Percentiles rank a stretch among this genome's conserved stretches.
These are phyloP conservation scores for Xylaria venustula DNA, from an alignment of 495 filamentous ascomycete genomes.

Conservation along the genomic window DNA sequence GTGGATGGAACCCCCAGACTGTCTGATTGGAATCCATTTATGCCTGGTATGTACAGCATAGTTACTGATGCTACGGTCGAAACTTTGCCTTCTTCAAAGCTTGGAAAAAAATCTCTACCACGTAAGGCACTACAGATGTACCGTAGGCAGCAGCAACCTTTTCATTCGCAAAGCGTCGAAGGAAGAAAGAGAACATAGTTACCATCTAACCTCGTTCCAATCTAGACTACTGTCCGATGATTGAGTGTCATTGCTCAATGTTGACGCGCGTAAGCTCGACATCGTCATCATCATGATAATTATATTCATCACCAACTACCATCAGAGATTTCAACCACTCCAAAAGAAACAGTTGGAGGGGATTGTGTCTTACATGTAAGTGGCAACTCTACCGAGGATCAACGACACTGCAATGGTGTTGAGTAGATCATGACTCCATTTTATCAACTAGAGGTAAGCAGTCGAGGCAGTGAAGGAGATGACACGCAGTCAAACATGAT, in stretches of 20 bases:
- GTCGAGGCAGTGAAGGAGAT: constrained; percentile 19
- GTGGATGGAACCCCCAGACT: too few species aligned
- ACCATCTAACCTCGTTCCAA: background rate
- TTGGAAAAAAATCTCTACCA: background rate
- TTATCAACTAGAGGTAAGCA: background rate
- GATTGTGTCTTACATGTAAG: background rate
- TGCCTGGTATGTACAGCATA: background rate
- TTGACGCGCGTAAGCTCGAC: background rate
- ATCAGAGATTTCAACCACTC: background rate
- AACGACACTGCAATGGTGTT: background rate
- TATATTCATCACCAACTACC: background rate
- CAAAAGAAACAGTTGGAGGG: background rate
- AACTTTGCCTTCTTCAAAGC: background rate
- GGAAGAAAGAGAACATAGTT: too few species aligned
- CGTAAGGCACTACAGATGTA: background rate
- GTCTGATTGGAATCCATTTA: too few species aligned
- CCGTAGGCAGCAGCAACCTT: background rate
- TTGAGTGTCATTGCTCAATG: background rate
- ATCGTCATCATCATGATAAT: background rate
- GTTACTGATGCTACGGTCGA: background rate
- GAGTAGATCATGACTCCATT: background rate
- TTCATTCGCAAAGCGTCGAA: too few species aligned
- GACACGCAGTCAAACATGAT: constrained; percentile 36
- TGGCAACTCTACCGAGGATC: background rate
- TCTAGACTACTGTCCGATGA: background rate